Base-by-base conservation (phyloP, 2,329 filamentous ascomycete genomes). In the Drechmeria coniospora region DNA sequence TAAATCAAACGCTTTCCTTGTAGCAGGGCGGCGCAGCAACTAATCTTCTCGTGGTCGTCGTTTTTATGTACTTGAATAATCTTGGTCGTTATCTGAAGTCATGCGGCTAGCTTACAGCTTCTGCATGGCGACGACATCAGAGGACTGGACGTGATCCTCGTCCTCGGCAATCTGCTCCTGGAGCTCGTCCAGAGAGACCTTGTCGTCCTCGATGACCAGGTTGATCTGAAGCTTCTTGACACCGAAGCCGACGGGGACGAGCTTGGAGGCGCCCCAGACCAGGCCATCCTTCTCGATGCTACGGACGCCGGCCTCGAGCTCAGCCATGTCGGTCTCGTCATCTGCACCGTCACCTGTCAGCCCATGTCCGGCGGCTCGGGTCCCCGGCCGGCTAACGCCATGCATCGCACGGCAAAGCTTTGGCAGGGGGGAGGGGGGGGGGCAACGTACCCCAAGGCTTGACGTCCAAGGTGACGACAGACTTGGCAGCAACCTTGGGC, bases 181-280 rank as follows among this genome's bases (percentile, higher is more conserved):
- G 44, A 98, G 76, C 38, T 94, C 87, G 45, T 78, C 72, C 40
- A 81, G 57, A 42, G 81, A 86, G 53, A 98, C 59, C 74, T 94
- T 94, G 43, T 95, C 87, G 56, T 98, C 90, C 69, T 95, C 90
- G 41, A 95, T 66, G 46, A 95, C 84, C 45, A 95, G 62, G 77
- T 82, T 95, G 68, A 98, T 92, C 73, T 95, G 87, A 39, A 98
- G 76, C 74, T 95, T 95, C 72, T 81, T 90, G 69, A 98, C 92
- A 69, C 90, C 90, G 70, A 82, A 98, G 50, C 86, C 87, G 47
- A 98, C 77, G 42, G 86, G 58, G 28, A 92, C 77, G 41, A 93
- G 67, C 69, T 90, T 81, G 57, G 80, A 86, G 40, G 68, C 74
- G 74, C 87, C 87, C 90, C 90, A 98, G 39, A 92, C 76, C 37